Evolutionary conservation across 2,329 filamentous ascomycete species (phyloP).

Genomic region (Colletotrichum higginsianum): DNA sequence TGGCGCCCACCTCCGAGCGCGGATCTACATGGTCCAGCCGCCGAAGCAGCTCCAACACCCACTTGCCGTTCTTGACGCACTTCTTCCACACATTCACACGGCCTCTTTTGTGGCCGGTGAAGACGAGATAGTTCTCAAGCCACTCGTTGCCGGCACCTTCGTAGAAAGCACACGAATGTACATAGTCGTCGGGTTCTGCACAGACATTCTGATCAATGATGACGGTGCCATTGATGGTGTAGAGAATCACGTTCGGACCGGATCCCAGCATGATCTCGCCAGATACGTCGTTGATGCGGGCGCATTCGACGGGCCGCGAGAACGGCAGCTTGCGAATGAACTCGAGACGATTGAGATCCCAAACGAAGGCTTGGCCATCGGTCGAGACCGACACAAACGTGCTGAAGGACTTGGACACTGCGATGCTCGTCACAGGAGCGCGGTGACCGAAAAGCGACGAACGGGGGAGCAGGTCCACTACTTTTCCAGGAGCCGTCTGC

Average conservation of each 20-base stretch:
- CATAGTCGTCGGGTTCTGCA: conserved; percentile 77
- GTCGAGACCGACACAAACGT: conserved; percentile 87
- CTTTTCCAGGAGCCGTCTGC: conserved; percentile 72
- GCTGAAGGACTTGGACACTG: conserved; percentile 89
- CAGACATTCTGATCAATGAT: conserved; percentile 88
- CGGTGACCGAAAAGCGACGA: conserved; percentile 93
- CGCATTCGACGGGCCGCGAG: conserved; percentile 76
- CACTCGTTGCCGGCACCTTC: conserved; percentile 93
- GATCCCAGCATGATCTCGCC: conserved; percentile 91
- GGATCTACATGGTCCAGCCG: conserved; percentile 85
- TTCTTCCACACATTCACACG: conserved; percentile 84
- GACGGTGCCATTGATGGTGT: conserved; percentile 88
- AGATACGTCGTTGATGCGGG: conserved; percentile 89
- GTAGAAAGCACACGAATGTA: conserved; percentile 91
- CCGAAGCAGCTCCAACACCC: conserved; percentile 84
- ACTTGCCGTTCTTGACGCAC: conserved; percentile 72
- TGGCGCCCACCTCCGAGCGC: conserved; percentile 71
- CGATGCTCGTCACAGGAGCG: conserved; percentile 83
- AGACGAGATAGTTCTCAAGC: conserved; percentile 87
- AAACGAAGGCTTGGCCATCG: conserved; percentile 88
- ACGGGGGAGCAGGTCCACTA: conserved; percentile 83
- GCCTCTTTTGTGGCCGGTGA: conserved; percentile 89
- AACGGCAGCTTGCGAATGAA: conserved; percentile 83
- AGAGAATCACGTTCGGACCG: conserved; percentile 81
- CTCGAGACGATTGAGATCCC: conserved; percentile 93